Evolutionary conservation across 306 rosid genomes (phyloP).

Genomic region (Vicia faba): DNA sequence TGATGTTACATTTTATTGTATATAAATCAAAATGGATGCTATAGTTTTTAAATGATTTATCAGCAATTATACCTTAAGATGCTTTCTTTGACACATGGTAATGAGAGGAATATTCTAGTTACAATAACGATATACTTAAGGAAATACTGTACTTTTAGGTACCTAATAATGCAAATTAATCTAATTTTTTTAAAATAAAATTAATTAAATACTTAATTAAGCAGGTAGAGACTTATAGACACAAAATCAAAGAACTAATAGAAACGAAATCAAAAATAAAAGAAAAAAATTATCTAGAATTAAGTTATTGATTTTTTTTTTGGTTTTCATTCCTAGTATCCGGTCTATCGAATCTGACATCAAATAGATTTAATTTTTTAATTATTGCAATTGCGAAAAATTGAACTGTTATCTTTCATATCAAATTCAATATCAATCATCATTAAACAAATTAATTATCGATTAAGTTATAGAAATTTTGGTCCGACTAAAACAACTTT

Average conservation of each 20-base stretch:
- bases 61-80: slow-evolving; percentile 42
- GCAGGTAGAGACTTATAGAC: background rate
- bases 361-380: too few species aligned
- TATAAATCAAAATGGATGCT: slow-evolving; percentile 30
- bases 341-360: too few species aligned
- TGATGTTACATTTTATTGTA: slow-evolving; percentile 37
- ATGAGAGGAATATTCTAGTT: slow-evolving; percentile 44
- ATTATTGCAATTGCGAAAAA: too few species aligned
- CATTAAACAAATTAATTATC: too few species aligned
- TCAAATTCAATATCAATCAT: too few species aligned
- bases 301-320: too few species aligned
- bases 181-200: background rate
- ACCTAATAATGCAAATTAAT: slow-evolving; percentile 27
- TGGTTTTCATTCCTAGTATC: too few species aligned
- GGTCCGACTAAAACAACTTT: too few species aligned
- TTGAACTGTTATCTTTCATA: too few species aligned
- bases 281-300: too few species aligned
- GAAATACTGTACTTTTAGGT: slow-evolving; percentile 34
- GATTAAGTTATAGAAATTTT: too few species aligned
- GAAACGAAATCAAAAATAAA: slow-evolving; percentile 1
- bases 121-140: slow-evolving; percentile 30
- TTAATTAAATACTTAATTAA: slow-evolving; percentile 10
- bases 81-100: slow-evolving; percentile 40
- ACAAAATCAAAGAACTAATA: slow-evolving; percentile 7
- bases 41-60: slow-evolving; percentile 19